Base-by-base conservation (phyloP, 1,139 yeast genomes). In the Yamadazyma spencermartinsiae region DNA sequence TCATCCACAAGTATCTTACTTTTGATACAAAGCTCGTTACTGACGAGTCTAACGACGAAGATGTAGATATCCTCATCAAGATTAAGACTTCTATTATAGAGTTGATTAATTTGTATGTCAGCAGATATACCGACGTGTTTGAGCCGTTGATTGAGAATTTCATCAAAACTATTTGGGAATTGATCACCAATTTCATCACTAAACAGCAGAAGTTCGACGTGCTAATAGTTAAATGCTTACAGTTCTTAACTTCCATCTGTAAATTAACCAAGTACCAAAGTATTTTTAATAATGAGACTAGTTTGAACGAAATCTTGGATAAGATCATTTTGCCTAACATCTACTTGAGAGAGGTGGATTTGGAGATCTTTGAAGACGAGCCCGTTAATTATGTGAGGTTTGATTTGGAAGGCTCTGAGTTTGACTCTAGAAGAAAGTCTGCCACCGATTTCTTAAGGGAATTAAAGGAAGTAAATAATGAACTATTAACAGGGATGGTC, bases 361-460 rank as follows among this genome's bases (percentile, higher is more conserved):
- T 88, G 54, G 98, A 94, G 59, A 61, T 82, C 48, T 92, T 94
- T 61, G 98, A 92, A 63, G 98, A 94, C 61, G 98, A 94, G 56
- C 98, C 98, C 29, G 84, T 92, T 38, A 94, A 87, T 52, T 94
- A 74, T 56, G 92, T 89, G 14, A 77, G 98, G 54, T 76, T 95
- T 43, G 98, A 94, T 61, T 69, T 94, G 40, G 98, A 92, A 65
- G 98, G 98, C 3, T 83, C 96, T 0, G 98, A 92, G 56, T 79
- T 85, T 26, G 98, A 90, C 54, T 85, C 97, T 1, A 79, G 98
- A 61, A 77, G 98, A 61, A 80, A 95, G 51, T 81, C 96, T 0
- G 84, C 97, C 12, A 86, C 95, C 1, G 97, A 89, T 54, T 89
- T 94, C 54, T 69, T 94, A 49, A 78, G 95, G 47, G 96, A 89